Base-by-base conservation (phyloP, 1,139 yeast genomes). In the Casaregolazyma suthepensis region DNA sequence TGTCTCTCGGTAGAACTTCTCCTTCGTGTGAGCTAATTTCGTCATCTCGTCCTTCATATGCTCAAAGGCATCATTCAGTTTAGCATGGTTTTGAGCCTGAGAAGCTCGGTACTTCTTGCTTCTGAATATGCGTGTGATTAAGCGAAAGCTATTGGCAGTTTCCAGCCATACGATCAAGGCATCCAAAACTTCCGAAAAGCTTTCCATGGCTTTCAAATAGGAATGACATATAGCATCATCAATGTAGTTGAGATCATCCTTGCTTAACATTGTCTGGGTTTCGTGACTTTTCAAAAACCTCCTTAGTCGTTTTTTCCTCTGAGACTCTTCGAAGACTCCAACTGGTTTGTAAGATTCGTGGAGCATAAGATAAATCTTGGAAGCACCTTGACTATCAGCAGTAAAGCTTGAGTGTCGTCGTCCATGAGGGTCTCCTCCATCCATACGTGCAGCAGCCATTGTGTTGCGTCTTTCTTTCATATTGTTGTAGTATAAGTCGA, bases 171-270 rank as follows among this genome's bases (percentile, higher is more conserved):
- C 51, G n/a, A 52, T 43, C 7, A 54, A 35, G 0, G 51, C 55
- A 1, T 43, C 56, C 13, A 62, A 43, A 5, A 57, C 59, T 5
- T 52, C 56, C 18, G 52, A 54, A 9, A 60, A 55, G 1, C 54
- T 52, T 5, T 31, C 50, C 15, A 61, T 49, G 3, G 54, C 40
- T 4, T 54, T 56, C 20, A 43, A 31, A 50, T 54, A 62, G 22
- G 58, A 55, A 1, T 44, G 44, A n/a, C 45, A 31, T 15, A 62
- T 51, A 9, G 50, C 43, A 7, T 54, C 58, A 49, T 57, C 43
- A 13, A 63, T 35, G 3, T 31, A 29, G 48, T 64, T 67, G 46
- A 63, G 44, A 35, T 61, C 64, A 10, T 52, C 57, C 13, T 59
- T 35, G 5, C 52, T 46, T n/a, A 62, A 46, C 15, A 19, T 31